Conservation (phyloP, 1,284 basidiomycete species). For the Flammula alnicola region DNA sequence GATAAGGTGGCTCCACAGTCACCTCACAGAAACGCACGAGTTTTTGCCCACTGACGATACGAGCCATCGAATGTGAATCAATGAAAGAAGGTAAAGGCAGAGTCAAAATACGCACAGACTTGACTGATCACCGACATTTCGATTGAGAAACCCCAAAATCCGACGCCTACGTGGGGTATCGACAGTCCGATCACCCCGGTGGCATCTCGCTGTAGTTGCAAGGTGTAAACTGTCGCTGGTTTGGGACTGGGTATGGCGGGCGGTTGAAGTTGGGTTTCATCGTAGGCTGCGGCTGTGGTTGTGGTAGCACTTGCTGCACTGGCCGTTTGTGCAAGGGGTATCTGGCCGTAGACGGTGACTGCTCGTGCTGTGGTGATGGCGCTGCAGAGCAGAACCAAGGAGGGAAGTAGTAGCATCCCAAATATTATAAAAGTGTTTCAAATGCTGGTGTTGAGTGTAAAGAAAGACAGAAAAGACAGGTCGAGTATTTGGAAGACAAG, state of each 20-base stretch:
- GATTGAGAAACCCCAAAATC: conserved; percentile 71
- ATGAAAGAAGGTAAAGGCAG: background rate
- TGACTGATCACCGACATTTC: conserved; percentile 70
- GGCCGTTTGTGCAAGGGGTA: conserved; percentile 35
- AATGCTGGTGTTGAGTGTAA: background rate
- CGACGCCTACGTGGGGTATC: conserved; percentile 56
- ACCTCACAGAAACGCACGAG: conserved; percentile 32
- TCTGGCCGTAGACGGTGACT: conserved; percentile 40
- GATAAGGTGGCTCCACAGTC: background rate
- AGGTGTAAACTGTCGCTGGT: conserved; percentile 41
- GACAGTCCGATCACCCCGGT: conserved; percentile 48
- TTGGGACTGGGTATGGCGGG: conserved; percentile 49
- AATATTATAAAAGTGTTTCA: background rate
- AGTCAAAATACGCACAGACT: conserved; percentile 50
- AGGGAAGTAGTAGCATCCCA: conserved; percentile 17
- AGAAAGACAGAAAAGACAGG: background rate
- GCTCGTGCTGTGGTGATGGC: conserved; percentile 18
- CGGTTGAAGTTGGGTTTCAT: conserved; percentile 46
- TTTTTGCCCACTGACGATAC: conserved; percentile 50
- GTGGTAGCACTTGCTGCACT: conserved; percentile 32
- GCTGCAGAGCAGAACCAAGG: conserved; percentile 15
- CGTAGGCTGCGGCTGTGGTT: conserved; percentile 45
- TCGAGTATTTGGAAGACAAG: background rate
- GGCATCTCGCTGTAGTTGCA: conserved; percentile 42
- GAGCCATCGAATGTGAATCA: background rate